These are phyloP conservation scores for Bretschneidera sinensis DNA, from an alignment of 345 rosid species.

Conservation along the genomic window DNA sequence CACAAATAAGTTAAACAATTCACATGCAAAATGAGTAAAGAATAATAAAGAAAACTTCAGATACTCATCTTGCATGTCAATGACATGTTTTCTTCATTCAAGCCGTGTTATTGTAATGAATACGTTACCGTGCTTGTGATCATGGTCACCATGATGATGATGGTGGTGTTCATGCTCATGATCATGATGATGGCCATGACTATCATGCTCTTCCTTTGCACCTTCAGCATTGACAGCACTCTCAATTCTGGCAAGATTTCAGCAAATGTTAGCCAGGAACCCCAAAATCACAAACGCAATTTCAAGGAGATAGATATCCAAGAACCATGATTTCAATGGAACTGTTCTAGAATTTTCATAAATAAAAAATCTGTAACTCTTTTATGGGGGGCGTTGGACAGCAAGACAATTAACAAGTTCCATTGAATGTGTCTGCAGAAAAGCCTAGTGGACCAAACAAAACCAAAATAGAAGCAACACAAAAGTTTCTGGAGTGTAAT, in stretches of 20 bases:
- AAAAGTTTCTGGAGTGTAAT: not conserved
- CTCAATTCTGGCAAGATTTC: conserved; percentile 59
- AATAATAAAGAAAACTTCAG: not conserved
- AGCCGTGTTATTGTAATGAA: not conserved
- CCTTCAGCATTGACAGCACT: conserved; percentile 57
- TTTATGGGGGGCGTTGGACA: too few relatives aligned
- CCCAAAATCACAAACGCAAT: conserved; percentile 5
- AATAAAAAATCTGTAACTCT: too few relatives aligned
- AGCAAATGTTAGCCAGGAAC: conserved; percentile 8
- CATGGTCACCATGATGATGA: conserved; percentile 52
- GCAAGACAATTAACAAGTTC: too few relatives aligned
- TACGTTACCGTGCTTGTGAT: conserved; percentile 63
- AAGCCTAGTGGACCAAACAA: not conserved
- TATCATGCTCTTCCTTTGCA: conserved; percentile 45
- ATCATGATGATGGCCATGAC: conserved; percentile 42
- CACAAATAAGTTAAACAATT: too few relatives aligned
- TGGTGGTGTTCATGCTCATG: conserved; percentile 47
- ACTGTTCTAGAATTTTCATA: not conserved
- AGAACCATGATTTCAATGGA: not conserved
- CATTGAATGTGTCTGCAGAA: too few relatives aligned
- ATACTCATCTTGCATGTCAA: not conserved
- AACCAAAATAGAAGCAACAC: not conserved
- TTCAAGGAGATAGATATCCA: conserved; percentile 1
- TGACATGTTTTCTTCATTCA: too few relatives aligned
- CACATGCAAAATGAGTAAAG: not conserved